Evolutionary conservation across 139 green algal species (phyloP), one percentile per base, ranked within the genome.

Genomic region (Coelastrella sp.): DNA sequence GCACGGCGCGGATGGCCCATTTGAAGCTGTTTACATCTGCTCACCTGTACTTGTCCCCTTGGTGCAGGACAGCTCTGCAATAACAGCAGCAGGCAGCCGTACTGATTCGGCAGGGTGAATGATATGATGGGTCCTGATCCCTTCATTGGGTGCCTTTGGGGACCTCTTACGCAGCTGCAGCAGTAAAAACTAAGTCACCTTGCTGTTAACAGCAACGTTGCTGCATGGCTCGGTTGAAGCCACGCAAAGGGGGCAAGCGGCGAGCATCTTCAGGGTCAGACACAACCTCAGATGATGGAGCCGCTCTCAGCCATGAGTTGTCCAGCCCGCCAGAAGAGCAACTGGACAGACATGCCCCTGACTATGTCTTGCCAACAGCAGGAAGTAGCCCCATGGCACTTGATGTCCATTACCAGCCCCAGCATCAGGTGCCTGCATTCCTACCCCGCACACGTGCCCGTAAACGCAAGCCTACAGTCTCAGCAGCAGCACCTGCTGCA

Each of bases 191-290:
- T 49, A 49, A 49, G 35, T 49, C 35, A 49, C 35, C 35, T 49
- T 49, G 35, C 35, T 49, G 35, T 49, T n/a, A n/a, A n/a, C 59
- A 22, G 80, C 24, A 27, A 22, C 58, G 66, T 17, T 10, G 68
- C 49, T 35, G 15, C 68, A 88, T 88, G 84, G 84, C 57, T 27
- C 84, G 84, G 25, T 58, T 80, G 49, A 88, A 88, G 61, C 84
- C 84, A 11, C 24, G 35, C 24, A 56, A 7, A 19, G 82, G 7
- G 7, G 27, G 8, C 63, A 87, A 87, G 82, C 82, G 82, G 7
- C 24, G 25, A 24, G 24, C 60, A 49, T 57, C 49, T 6, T 56
- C 58, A n/a, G 70, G 49, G 19, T 70, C 68, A 9, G 82, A 74
- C 82, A 27, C 11, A 9, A 63, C 22, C 14, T 25, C 72, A 60